Percentiles rank a stretch among this genome's conserved stretches.
Conservation (phyloP, 495 filamentous ascomycete species). For the Astrocystis sublimbata region DNA sequence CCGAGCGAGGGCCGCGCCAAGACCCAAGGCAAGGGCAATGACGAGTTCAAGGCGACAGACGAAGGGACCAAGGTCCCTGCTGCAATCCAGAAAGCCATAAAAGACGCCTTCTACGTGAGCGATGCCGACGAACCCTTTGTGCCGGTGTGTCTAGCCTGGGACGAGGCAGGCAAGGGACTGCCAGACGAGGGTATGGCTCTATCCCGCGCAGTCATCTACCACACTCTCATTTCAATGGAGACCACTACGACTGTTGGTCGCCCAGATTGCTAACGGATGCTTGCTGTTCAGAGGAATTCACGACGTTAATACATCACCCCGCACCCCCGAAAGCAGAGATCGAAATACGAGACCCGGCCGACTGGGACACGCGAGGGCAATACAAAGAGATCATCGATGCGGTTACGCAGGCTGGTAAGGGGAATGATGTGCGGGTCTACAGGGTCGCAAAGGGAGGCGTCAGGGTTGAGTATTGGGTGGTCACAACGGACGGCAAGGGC, state of each 20-base stretch:
- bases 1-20: constrained; percentile 48
- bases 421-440: constrained; percentile 72
- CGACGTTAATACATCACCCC: constrained; percentile 55
- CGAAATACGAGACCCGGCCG: constrained; percentile 52
- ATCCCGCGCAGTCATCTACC: constrained; percentile 26
- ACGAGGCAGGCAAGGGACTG: constrained; percentile 53
- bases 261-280: constrained; percentile 10
- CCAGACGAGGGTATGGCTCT: constrained; percentile 61
- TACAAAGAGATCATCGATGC: constrained; percentile 61
- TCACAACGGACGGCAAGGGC: constrained; percentile 57
- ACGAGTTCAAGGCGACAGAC: constrained; percentile 54
- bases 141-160: constrained; percentile 66
- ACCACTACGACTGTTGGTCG: not conserved
- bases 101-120: constrained; percentile 69
- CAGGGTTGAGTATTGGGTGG: constrained; percentile 74
- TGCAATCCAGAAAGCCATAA: constrained; percentile 49
- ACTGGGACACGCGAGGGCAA: constrained; percentile 63
- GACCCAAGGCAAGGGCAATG: constrained; percentile 20
- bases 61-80: constrained; percentile 55
- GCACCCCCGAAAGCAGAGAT: constrained; percentile 51
- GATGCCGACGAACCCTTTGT: constrained; percentile 86
- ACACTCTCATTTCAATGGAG: not conserved
- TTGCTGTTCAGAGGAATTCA: constrained; percentile 53
- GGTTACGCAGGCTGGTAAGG: constrained; percentile 55
- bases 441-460: constrained; percentile 60